A percentile compares a stretch with the other conserved stretches of the same genome.
phyloP scores from a whole-genome alignment of 306 rosid species.

The Gastrolobium bilobum region DNA sequence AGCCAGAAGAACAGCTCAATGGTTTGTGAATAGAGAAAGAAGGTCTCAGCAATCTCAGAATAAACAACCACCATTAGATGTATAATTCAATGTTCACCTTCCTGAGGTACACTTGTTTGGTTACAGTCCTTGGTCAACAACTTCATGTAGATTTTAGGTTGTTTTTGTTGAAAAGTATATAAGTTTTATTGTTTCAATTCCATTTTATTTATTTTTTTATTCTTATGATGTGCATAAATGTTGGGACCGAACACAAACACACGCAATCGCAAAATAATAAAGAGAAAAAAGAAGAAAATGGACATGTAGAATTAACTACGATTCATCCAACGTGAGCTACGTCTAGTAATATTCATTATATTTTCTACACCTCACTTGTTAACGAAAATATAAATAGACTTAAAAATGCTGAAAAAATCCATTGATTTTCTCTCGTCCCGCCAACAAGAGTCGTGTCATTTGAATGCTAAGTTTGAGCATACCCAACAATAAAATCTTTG shows the following conservation, averaged over 20 bases:
- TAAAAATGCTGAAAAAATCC: no score
- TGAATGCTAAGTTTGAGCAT: no score
- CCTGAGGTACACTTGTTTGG: constrained; percentile 40
- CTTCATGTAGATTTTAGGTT: constrained; percentile 48
- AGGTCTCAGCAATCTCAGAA: constrained; percentile 65
- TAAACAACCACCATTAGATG: constrained; percentile 53
- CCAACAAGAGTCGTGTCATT: no score
- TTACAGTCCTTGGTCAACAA: constrained; percentile 34
- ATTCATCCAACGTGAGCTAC: no score
- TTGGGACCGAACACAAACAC: no score
- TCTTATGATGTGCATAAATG: constrained; percentile 23
- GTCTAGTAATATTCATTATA: no score
- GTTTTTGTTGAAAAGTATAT: constrained; percentile 38
- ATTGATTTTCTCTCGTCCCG: no score
- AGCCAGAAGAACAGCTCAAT: constrained; percentile 85
- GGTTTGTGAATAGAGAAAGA: constrained; percentile 92
- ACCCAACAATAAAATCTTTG: constrained; percentile 1
- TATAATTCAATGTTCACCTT: constrained; percentile 52
- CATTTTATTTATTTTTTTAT: constrained; percentile 4
- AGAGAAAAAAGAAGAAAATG: no score
- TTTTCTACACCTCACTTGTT: no score
- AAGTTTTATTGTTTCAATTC: constrained; percentile 38
- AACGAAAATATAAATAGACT: no score
- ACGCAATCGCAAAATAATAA: no score
- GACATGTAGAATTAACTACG: no score